A percentile compares a stretch with the other conserved stretches of the same genome.
These are phyloP conservation scores for Pouteria campechiana DNA, from an alignment of 179 eudicot genomes.

Conservation along the genomic window DNA sequence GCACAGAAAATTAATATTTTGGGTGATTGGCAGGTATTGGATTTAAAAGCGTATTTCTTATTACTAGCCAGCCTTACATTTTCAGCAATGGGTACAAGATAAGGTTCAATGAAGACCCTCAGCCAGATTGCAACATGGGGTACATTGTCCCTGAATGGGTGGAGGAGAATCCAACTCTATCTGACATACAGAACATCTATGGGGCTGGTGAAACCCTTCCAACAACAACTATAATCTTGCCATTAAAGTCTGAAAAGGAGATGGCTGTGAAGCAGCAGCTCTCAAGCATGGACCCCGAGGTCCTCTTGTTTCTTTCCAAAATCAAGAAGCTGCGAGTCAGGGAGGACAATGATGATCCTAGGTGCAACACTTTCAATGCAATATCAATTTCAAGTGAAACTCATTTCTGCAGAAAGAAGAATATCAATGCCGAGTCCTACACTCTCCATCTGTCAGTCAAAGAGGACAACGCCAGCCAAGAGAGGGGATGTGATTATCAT, in stretches of 20 bases:
- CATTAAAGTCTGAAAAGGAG: conserved; percentile 27
- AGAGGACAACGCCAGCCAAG: conserved; percentile 10
- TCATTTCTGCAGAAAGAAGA: conserved; percentile 3
- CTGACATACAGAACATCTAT: conserved; percentile 17
- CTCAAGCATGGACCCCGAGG: conserved; percentile 22
- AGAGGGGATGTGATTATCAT: conserved; percentile 21
- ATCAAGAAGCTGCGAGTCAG: conserved; percentile 17
- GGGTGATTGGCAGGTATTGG: conserved; percentile 28
- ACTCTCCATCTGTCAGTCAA: conserved; percentile 21
- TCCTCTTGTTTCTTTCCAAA: conserved; percentile 26
- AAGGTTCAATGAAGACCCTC: conserved; percentile 27
- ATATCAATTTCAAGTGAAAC: conserved; percentile 25
- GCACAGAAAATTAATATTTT: too few relatives aligned
- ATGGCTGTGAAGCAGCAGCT: conserved; percentile 23
- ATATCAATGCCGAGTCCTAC: conserved; percentile 17
- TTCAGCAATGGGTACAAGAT: conserved; percentile 34
- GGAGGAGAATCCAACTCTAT: conserved; percentile 7
- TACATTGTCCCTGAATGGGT: conserved; percentile 50
- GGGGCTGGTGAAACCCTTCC: conserved; percentile 19
- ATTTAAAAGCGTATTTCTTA: conserved; percentile 30
- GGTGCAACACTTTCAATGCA: conserved; percentile 6
- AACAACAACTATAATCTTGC: conserved; percentile 27
- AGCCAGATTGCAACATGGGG: conserved; percentile 21
- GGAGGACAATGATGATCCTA: neutral
- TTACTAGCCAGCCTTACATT: conserved; percentile 19